These are phyloP conservation scores for Boletus tylopilopsis DNA, from an alignment of 768 basidiomycete genomes.

Conservation along the genomic window DNA sequence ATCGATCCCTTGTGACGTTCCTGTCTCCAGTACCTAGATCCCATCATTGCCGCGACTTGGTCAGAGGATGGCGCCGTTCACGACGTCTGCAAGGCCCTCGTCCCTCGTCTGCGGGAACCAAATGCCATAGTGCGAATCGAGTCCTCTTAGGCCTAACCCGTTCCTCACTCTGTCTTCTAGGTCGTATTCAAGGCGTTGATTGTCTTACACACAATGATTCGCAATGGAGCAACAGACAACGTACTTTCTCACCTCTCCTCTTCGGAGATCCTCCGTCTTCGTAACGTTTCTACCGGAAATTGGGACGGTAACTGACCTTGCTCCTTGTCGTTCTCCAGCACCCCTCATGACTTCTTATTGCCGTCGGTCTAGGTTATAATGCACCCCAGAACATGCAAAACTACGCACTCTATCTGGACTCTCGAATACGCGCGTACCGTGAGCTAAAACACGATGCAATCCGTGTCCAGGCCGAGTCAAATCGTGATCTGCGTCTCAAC, in stretches of 20 bases:
- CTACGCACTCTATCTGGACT: slow-evolving; percentile 87
- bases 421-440: slow-evolving; percentile 81
- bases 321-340: background rate
- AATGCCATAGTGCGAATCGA: slow-evolving; percentile 74
- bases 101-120: slow-evolving; percentile 83
- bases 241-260: slow-evolving; percentile 80
- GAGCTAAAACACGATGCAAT: slow-evolving; percentile 94
- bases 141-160: background rate
- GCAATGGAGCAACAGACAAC: slow-evolving; percentile 94
- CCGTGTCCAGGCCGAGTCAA: slow-evolving; percentile 88
- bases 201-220: slow-evolving; percentile 93
- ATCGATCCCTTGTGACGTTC: background rate
- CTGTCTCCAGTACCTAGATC: slow-evolving; percentile 79
- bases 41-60: slow-evolving; percentile 96
- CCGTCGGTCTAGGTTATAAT: slow-evolving; percentile 58
- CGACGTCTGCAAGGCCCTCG: slow-evolving; percentile 88
- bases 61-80: slow-evolving; percentile 89
- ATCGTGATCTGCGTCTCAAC: slow-evolving; percentile 70
- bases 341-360: background rate
- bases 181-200: slow-evolving; percentile 98
- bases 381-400: slow-evolving; percentile 82
- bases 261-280: slow-evolving; percentile 75
- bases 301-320: slow-evolving; percentile 73
- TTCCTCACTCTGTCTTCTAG: slow-evolving; percentile 36
- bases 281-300: slow-evolving; percentile 71